These are phyloP conservation scores for Hagleromyces aurorensis DNA, from an alignment of 805 yeast species.

Conservation along the genomic window DNA sequence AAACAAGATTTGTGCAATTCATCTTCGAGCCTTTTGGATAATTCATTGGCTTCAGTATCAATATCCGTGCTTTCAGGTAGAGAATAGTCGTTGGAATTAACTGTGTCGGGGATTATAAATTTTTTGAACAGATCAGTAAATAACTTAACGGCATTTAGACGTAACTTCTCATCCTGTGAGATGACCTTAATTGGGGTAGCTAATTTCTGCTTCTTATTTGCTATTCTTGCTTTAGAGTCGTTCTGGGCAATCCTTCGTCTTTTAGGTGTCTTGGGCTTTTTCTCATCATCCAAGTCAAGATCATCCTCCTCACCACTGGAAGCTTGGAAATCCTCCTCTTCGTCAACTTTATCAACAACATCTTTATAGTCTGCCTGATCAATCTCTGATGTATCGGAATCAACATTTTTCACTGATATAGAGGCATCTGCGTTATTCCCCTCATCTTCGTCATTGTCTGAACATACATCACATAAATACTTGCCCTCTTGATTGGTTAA, in stretches of 20 bases:
- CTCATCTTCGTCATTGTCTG: conserved; percentile 5
- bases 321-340: conserved; percentile 6
- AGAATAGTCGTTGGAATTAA: conserved; percentile 7
- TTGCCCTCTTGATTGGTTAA: conserved; percentile 35
- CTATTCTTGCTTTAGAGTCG: no score
- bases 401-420: conserved; percentile 1
- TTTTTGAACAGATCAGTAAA: conserved; percentile 38
- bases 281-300: conserved; percentile 12
- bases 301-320: conserved; percentile 8
- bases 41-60: conserved; percentile 31
- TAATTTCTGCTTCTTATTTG: no score
- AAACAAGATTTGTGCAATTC: conserved; percentile 37
- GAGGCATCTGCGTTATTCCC: not conserved
- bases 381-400: conserved; percentile 1
- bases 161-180: conserved; percentile 30
- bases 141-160: conserved; percentile 44
- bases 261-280: conserved; percentile 9
- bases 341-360: conserved; percentile 5
- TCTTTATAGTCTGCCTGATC: conserved; percentile 5
- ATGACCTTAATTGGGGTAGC: no score
- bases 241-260: conserved; percentile 8
- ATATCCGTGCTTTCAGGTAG: conserved; percentile 30
- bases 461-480: conserved; percentile 50
- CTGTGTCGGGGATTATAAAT: conserved; percentile 30
- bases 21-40: conserved; percentile 47